Conservation (phyloP, 805 yeast species). For the Sugiyamaella marilandica region DNA sequence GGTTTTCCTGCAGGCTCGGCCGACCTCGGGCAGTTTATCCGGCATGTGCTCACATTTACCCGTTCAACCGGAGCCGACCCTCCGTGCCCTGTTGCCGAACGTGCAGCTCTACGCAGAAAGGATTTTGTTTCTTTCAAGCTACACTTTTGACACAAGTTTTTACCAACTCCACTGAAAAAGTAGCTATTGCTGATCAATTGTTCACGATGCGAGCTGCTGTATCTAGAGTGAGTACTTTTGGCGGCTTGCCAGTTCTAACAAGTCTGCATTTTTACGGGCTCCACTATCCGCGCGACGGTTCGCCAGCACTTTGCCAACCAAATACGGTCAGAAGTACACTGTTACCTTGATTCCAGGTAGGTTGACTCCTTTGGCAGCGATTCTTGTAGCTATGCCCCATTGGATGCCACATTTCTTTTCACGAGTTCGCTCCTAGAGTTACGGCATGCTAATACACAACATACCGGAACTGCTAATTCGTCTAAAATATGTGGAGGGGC, state of each 20-base stretch:
- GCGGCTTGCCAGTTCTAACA: background rate
- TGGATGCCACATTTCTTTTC: too few relatives aligned
- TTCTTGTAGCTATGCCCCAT: too few relatives aligned
- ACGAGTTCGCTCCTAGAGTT: too few relatives aligned
- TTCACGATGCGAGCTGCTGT: constrained; percentile 6
- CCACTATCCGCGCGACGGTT: constrained; percentile 19
- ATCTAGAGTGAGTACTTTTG: constrained; percentile 4
- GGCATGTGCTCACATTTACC: constrained; percentile 3
- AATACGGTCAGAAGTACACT: constrained; percentile 90
- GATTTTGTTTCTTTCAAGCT: constrained; percentile 1
- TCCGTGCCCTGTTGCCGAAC: constrained; percentile 4
- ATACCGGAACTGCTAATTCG: too few relatives aligned
- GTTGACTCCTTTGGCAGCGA: constrained; percentile 7
- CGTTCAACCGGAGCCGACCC: constrained; percentile 4
- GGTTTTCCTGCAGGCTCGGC: background rate
- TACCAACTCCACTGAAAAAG: background rate
- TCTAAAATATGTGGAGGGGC: too few relatives aligned
- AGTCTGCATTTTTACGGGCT: constrained; percentile 7
- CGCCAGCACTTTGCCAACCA: constrained; percentile 45
- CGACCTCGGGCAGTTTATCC: constrained; percentile 5
- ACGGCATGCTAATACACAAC: too few relatives aligned
- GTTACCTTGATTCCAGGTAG: constrained; percentile 81
- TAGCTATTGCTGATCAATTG: background rate
- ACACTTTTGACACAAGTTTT: background rate
- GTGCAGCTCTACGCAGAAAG: constrained; percentile 2